Percentiles rank a stretch among this genome's conserved stretches.
Evolutionary conservation across 768 basidiomycete species (phyloP).

Genomic region (Boletus sp.): DNA sequence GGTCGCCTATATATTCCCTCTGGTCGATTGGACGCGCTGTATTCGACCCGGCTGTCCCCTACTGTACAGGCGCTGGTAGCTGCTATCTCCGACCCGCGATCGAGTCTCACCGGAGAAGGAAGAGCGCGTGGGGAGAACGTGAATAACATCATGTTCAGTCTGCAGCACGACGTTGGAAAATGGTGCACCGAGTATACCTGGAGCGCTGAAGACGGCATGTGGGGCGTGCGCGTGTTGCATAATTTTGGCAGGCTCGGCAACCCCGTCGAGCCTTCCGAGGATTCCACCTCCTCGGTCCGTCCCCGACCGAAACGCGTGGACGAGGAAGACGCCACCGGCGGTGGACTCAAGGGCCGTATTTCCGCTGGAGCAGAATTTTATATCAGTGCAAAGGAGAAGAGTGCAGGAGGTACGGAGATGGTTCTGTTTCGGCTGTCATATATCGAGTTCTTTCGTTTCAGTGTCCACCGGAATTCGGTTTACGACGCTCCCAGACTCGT

Average conservation of each 20-base stretch:
- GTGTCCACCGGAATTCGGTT: constrained; percentile 95
- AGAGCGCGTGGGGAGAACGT: constrained; percentile 44
- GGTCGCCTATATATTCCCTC: constrained; percentile 90
- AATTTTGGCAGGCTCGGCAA: constrained; percentile 79
- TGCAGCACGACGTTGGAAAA: constrained; percentile 91
- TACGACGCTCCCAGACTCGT: constrained; percentile 82
- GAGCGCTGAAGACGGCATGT: constrained; percentile 94
- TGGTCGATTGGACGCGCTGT: constrained; percentile 84
- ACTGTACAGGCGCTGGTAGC: constrained; percentile 83
- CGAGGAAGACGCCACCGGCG: constrained; percentile 91
- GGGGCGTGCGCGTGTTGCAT: constrained; percentile 82
- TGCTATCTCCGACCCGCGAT: constrained; percentile 79
- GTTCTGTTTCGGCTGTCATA: background rate
- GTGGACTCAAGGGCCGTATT: constrained; percentile 86
- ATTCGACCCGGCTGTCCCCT: constrained; percentile 75
- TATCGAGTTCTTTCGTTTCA: constrained; percentile 30
- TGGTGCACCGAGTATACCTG: constrained; percentile 95
- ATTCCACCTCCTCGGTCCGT: constrained; percentile 21
- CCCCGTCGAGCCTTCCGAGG: constrained; percentile 37
- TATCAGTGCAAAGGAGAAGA: constrained; percentile 88
- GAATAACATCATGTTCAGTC: constrained; percentile 75
- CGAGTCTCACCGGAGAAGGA: constrained; percentile 42
- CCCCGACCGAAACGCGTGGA: constrained; percentile 76
- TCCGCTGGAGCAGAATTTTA: constrained; percentile 94
- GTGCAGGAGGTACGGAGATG: constrained; percentile 71